phyloP scores from a whole-genome alignment of 2,329 filamentous ascomycete genomes.

The Exserohilum turcica region DNA sequence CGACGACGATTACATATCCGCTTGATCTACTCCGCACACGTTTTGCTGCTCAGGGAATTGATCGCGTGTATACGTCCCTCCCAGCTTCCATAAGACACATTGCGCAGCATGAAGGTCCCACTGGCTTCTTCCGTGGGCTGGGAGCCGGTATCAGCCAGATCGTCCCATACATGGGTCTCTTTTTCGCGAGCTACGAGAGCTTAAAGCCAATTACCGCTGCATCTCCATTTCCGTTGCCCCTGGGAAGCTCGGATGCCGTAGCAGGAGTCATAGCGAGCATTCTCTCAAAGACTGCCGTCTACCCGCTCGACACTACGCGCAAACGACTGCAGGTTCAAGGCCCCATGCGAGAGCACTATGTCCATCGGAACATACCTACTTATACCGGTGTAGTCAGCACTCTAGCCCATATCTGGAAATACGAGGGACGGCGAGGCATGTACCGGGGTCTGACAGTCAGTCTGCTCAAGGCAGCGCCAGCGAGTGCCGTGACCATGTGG shows the following conservation, averaged over 20 bases:
- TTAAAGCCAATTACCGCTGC: conserved; percentile 57
- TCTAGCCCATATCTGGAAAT: conserved; percentile 68
- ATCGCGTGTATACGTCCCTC: conserved; percentile 79
- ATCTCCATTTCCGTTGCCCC: conserved; percentile 64
- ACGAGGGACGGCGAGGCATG: conserved; percentile 78
- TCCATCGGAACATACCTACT: conserved; percentile 85
- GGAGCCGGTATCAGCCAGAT: conserved; percentile 84
- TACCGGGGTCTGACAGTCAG: conserved; percentile 90
- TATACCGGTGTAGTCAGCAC: conserved; percentile 72
- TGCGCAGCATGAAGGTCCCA: conserved; percentile 70
- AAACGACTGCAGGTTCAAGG: conserved; percentile 96
- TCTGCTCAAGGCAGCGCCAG: conserved; percentile 90
- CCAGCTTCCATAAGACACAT: conserved; percentile 74
- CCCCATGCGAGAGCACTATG: conserved; percentile 77
- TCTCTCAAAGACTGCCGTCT: conserved; percentile 84
- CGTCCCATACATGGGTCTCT: conserved; percentile 94
- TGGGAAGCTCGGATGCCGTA: conserved; percentile 80
- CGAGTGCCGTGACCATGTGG: conserved; percentile 92
- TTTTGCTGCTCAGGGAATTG: conserved; percentile 89
- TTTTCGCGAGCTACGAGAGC: conserved; percentile 88
- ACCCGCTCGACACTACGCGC: conserved; percentile 88
- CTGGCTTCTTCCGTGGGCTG: conserved; percentile 87
- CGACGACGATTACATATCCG: conserved; percentile 86
- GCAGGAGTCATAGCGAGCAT: conserved; percentile 82
- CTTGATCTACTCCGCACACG: conserved; percentile 90